phyloP scores from a whole-genome alignment of 495 filamentous ascomycete genomes.

The Penicillium robsamsonii region DNA sequence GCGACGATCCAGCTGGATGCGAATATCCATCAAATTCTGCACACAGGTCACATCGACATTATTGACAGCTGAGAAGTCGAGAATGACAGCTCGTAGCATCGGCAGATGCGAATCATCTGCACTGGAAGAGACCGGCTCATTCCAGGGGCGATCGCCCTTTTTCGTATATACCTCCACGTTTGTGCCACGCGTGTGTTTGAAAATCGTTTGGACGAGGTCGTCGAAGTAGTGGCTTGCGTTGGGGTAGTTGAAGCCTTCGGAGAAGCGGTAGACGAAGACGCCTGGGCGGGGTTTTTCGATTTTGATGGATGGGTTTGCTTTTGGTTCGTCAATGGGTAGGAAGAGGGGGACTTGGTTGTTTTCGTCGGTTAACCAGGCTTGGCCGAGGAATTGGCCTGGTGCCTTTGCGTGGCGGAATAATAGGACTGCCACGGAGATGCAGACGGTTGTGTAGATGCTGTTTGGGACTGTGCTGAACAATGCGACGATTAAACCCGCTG shows the following conservation, averaged over 20 bases:
- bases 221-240: conserved; percentile 87
- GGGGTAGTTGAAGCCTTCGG: conserved; percentile 91
- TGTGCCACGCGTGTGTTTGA: conserved; percentile 69
- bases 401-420: conserved; percentile 79
- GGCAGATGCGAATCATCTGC: conserved; percentile 56
- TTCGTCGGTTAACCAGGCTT: conserved; percentile 49
- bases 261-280: conserved; percentile 93
- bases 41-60: conserved; percentile 91
- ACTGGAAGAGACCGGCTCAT: conserved; percentile 74
- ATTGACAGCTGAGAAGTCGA: conserved; percentile 92
- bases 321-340: conserved; percentile 75
- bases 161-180: conserved; percentile 58
- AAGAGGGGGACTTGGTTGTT: conserved; percentile 63
- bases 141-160: conserved; percentile 87
- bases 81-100: conserved; percentile 81
- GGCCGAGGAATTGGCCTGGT: conserved; percentile 78
- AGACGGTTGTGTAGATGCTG: conserved; percentile 83
- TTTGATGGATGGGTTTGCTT: conserved; percentile 79
- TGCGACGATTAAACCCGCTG: conserved; percentile 85
- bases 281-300: conserved; percentile 78
- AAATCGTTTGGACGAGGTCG: conserved; percentile 66
- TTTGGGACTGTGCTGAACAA: conserved; percentile 82
- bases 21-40: conserved; percentile 90
- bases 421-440: conserved; percentile 66
- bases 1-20: conserved; percentile 90